Conservation (phyloP, 1,284 basidiomycete genomes). For the Heliocybe sulcata region DNA sequence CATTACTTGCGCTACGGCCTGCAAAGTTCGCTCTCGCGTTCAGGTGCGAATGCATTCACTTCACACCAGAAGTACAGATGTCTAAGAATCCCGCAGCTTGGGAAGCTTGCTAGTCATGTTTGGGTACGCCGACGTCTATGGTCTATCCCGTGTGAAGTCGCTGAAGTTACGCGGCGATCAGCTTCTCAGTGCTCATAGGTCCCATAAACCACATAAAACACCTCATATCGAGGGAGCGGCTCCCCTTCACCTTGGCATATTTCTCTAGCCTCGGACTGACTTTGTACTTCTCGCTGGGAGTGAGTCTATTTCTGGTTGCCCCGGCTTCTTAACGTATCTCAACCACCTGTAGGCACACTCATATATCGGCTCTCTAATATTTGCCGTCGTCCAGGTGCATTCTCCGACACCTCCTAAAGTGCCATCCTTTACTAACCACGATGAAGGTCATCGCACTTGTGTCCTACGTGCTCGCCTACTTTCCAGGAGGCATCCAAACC, state of each 20-base stretch:
- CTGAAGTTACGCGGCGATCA: conserved; percentile 18
- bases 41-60: conserved; percentile 41
- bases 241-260: conserved; percentile 86
- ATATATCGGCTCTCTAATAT: conserved; percentile 78
- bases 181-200: conserved; percentile 81
- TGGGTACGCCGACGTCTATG: conserved; percentile 43
- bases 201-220: conserved; percentile 88
- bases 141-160: background rate
- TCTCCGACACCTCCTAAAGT: background rate
- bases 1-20: conserved; percentile 77
- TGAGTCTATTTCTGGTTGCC: conserved; percentile 29
- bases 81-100: conserved; percentile 34
- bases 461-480: conserved; percentile 86
- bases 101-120: conserved; percentile 86
- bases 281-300: conserved; percentile 84
- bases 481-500: conserved; percentile 66
- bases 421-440: background rate
- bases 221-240: conserved; percentile 74
- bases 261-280: conserved; percentile 77
- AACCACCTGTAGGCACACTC: conserved; percentile 52
- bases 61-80: background rate
- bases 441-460: conserved; percentile 71
- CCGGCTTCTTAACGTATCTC: background rate
- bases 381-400: conserved; percentile 68
- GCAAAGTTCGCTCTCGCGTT: conserved; percentile 88